phyloP scores from a whole-genome alignment of 1,284 basidiomycete species.

The Ceratobasidium sp. region DNA sequence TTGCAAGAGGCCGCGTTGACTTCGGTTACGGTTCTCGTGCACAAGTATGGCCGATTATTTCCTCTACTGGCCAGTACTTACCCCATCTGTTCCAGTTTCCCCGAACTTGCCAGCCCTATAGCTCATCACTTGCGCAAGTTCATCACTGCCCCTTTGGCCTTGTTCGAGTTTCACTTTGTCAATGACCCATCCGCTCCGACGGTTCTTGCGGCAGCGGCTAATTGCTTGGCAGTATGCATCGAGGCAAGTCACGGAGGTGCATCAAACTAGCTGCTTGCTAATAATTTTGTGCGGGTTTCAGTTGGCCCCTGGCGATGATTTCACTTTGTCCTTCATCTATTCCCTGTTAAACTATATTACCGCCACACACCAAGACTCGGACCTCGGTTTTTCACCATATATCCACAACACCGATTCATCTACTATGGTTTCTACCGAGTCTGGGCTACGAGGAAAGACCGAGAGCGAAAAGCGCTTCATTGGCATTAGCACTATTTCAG shows the following conservation, averaged over 20 bases:
- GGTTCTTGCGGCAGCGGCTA: conserved; percentile 84
- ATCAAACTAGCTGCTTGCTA: not conserved
- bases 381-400: conserved; percentile 58
- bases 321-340: conserved; percentile 95
- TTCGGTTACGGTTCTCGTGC: conserved; percentile 80
- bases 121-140: conserved; percentile 87
- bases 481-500: conserved; percentile 90
- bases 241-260: conserved; percentile 62
- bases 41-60: conserved; percentile 66
- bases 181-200: conserved; percentile 78
- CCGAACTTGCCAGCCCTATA: conserved; percentile 79
- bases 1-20: conserved; percentile 89
- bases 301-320: conserved; percentile 88
- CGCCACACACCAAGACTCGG: conserved; percentile 78
- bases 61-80: not conserved
- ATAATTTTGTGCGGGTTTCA: conserved; percentile 52
- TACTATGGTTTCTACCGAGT: conserved; percentile 66
- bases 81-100: conserved; percentile 66
- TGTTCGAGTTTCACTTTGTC: conserved; percentile 87
- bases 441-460: conserved; percentile 70
- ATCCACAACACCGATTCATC: conserved; percentile 59
- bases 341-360: conserved; percentile 92
- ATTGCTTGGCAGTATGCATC: conserved; percentile 89
- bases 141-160: conserved; percentile 86
- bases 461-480: conserved; percentile 88